Percentiles rank a stretch among this genome's conserved stretches.
phyloP scores from a whole-genome alignment of 2,329 filamentous ascomycete genomes.

The Incumbomyces lentus region DNA sequence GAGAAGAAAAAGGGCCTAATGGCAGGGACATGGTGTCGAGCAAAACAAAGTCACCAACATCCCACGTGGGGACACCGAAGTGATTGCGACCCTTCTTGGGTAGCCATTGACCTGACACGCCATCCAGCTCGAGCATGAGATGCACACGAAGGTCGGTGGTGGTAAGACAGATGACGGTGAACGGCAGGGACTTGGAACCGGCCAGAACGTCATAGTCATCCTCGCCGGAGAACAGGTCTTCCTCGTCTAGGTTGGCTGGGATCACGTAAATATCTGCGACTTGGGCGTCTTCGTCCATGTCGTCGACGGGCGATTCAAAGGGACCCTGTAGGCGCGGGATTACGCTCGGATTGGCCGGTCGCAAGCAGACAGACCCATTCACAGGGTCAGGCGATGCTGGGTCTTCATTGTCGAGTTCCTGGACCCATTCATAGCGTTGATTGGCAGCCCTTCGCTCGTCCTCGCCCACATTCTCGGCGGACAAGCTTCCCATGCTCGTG shows the following conservation, averaged over 20 bases:
- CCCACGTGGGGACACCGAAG: slow-evolving; percentile 32
- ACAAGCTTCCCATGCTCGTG: slow-evolving; percentile 48
- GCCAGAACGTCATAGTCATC: slow-evolving; percentile 38
- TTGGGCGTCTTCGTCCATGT: slow-evolving; percentile 43
- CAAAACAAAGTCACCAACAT: slow-evolving; percentile 33
- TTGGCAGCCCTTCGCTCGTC: slow-evolving; percentile 39
- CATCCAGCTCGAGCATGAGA: slow-evolving; percentile 51
- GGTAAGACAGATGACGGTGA: slow-evolving; percentile 48
- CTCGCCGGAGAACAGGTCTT: slow-evolving; percentile 42
- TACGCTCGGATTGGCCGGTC: slow-evolving; percentile 43
- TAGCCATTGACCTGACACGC: slow-evolving; percentile 54
- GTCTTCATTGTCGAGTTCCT: slow-evolving; percentile 46
- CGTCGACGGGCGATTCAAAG: slow-evolving; percentile 43
- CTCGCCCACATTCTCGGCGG: slow-evolving; percentile 31
- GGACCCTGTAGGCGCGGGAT: slow-evolving; percentile 54
- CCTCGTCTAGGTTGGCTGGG: slow-evolving; percentile 41
- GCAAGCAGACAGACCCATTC: slow-evolving; percentile 43
- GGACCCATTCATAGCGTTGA: slow-evolving; percentile 51
- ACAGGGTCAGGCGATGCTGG: slow-evolving; percentile 30
- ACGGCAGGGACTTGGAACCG: slow-evolving; percentile 26
- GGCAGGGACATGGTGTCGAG: slow-evolving; percentile 37
- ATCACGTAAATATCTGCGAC: slow-evolving; percentile 52
- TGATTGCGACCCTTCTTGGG: slow-evolving; percentile 35
- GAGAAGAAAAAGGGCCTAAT: slow-evolving; percentile 22
- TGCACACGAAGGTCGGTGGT: slow-evolving; percentile 47